phyloP scores from a whole-genome alignment of 345 rosid genomes.

The Diplotaxis tenuifolia region DNA sequence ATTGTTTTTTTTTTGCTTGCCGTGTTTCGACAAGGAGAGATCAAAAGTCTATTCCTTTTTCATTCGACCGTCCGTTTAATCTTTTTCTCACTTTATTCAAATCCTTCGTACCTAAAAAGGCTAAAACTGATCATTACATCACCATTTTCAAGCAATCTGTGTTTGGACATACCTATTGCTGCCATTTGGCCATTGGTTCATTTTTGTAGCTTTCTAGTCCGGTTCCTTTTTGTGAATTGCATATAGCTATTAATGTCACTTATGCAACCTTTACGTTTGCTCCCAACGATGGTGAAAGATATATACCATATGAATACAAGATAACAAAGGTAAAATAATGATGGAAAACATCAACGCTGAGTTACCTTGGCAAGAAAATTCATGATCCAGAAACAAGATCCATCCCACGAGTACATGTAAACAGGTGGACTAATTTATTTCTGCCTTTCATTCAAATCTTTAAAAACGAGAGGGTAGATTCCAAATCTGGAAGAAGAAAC shows the following conservation, averaged over 20 bases:
- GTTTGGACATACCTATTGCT: neutral
- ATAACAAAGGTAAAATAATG: neutral
- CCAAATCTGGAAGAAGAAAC: neutral
- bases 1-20: conserved; percentile 3
- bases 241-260: neutral
- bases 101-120: neutral
- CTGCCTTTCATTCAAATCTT: neutral
- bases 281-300: neutral
- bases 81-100: neutral
- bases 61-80: conserved; percentile 17
- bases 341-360: neutral
- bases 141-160: neutral
- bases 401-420: neutral
- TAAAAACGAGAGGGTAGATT: neutral
- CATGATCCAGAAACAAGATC: neutral
- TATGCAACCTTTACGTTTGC: neutral
- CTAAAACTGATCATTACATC: neutral
- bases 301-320: neutral
- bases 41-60: conserved; percentile 4
- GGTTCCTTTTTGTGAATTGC: neutral
- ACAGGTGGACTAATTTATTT: neutral
- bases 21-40: conserved; percentile 18
- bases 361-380: neutral
- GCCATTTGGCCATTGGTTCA: neutral
- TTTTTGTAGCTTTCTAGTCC: too few relatives aligned